Evolutionary conservation across 148 eudicot genomes (phyloP).

Genomic region (Drosera capensis): DNA sequence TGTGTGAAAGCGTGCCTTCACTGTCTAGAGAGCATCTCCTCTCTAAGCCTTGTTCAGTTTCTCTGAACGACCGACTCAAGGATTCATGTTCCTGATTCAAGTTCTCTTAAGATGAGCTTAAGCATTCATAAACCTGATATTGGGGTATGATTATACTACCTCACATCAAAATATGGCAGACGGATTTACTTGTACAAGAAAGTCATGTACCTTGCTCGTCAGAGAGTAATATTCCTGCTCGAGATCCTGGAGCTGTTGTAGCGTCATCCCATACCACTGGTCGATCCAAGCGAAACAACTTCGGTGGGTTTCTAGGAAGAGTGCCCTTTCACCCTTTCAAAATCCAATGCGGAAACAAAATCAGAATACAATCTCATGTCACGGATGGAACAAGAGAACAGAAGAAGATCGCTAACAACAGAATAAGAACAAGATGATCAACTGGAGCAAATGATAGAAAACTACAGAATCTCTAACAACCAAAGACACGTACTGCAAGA

Average conservation of each 20-base stretch:
- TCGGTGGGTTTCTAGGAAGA: slow-evolving; percentile 53
- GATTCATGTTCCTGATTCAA: slow-evolving; percentile 8
- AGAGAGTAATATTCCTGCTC: slow-evolving; percentile 22
- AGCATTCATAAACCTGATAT: background rate
- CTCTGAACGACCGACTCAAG: background rate
- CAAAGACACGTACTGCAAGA: slow-evolving; percentile 26
- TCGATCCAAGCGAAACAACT: slow-evolving; percentile 59
- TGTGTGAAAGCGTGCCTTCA: slow-evolving; percentile 7
- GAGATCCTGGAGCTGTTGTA: slow-evolving; percentile 25
- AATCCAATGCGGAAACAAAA: slow-evolving; percentile 1
- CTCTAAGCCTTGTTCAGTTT: slow-evolving; percentile 10
- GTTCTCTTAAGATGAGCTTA: background rate
- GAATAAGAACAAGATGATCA: background rate
- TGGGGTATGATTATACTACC: no score
- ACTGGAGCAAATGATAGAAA: background rate
- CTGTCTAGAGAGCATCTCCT: slow-evolving; percentile 22
- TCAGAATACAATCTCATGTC: no score
- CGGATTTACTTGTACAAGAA: background rate
- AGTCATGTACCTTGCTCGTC: slow-evolving; percentile 14
- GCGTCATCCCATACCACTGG: slow-evolving; percentile 39
- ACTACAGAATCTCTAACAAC: background rate
- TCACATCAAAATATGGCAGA: background rate
- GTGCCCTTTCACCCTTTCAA: slow-evolving; percentile 52
- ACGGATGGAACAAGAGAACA: no score
- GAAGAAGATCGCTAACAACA: no score